A percentile compares a stretch with the other conserved stretches of the same genome.
Conservation (phyloP, 2,329 filamentous ascomycete species). For the Colletotrichum abscissum region DNA sequence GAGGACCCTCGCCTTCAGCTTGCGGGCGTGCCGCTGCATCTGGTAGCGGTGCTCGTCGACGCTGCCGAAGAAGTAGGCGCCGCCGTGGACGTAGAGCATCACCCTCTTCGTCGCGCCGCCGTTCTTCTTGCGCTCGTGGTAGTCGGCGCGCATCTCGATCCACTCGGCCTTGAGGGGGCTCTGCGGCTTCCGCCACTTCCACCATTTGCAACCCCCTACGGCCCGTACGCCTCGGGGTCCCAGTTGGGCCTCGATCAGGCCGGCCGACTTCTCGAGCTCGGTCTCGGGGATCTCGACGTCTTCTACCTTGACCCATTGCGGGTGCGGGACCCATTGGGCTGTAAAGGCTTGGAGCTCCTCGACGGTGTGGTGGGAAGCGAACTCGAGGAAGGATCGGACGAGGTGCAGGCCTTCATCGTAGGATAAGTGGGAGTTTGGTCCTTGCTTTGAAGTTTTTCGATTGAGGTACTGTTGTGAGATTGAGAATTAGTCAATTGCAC, state of each 20-base stretch:
- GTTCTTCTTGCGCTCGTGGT: constrained; percentile 75
- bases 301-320: constrained; percentile 87
- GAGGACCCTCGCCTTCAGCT: constrained; percentile 89
- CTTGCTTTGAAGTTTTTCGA: constrained; percentile 77
- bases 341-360: constrained; percentile 96
- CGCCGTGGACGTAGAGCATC: constrained; percentile 95
- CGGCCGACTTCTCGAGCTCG: constrained; percentile 74
- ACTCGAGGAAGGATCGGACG: constrained; percentile 85
- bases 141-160: constrained; percentile 94
- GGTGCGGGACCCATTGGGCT: constrained; percentile 88
- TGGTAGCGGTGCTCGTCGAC: constrained; percentile 98
- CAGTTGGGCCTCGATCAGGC: constrained; percentile 77
- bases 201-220: constrained; percentile 87
- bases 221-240: constrained; percentile 78
- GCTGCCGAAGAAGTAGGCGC: constrained; percentile 95
- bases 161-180: constrained; percentile 83
- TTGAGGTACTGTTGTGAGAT: constrained; percentile 76
- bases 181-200: constrained; percentile 83
- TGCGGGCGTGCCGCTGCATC: constrained; percentile 94
- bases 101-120: constrained; percentile 74
- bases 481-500: not conserved
- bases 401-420: constrained; percentile 94
- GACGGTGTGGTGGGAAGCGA: constrained; percentile 88
- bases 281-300: constrained; percentile 72
- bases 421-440: constrained; percentile 89